These are phyloP conservation scores for Rhododendron ovatum DNA, from an alignment of 148 eudicot genomes.

Conservation along the genomic window DNA sequence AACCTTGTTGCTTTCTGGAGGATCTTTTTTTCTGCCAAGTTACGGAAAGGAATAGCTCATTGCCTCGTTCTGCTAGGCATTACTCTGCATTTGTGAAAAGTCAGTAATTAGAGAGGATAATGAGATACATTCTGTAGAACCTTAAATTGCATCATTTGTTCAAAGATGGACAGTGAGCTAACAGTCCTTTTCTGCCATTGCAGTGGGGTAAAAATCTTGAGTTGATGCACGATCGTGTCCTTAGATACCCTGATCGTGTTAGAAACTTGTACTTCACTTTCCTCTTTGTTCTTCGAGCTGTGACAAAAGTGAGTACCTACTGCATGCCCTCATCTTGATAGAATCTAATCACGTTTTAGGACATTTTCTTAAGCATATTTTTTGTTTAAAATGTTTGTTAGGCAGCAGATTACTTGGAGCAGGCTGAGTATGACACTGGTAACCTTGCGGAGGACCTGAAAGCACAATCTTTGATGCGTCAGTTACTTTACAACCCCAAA, in stretches of 20 bases:
- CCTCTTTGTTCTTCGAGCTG: slow-evolving; percentile 95
- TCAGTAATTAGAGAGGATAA: neutral
- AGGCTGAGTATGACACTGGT: slow-evolving; percentile 93
- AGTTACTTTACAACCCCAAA: slow-evolving; percentile 68
- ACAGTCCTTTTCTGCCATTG: slow-evolving; percentile 19
- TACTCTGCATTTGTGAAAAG: neutral
- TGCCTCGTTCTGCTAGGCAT: neutral
- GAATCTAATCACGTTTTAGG: neutral
- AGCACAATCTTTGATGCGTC: slow-evolving; percentile 76
- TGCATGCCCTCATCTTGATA: neutral
- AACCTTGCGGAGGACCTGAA: slow-evolving; percentile 77
- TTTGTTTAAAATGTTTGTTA: slow-evolving; percentile 12
- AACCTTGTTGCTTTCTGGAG: neutral
- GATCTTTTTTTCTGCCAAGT: neutral
- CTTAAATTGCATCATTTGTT: neutral
- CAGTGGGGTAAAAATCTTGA: slow-evolving; percentile 94
- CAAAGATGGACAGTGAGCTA: neutral
- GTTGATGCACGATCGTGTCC: slow-evolving; percentile 74
- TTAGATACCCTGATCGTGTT: slow-evolving; percentile 84
- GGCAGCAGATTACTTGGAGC: slow-evolving; percentile 91
- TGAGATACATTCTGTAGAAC: neutral
- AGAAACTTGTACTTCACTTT: slow-evolving; percentile 85
- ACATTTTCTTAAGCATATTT: neutral
- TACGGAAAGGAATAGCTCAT: neutral
- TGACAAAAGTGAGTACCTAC: slow-evolving; percentile 60